Base-by-base conservation (phyloP, 345 rosid species). In the Aquilaria sinensis region DNA sequence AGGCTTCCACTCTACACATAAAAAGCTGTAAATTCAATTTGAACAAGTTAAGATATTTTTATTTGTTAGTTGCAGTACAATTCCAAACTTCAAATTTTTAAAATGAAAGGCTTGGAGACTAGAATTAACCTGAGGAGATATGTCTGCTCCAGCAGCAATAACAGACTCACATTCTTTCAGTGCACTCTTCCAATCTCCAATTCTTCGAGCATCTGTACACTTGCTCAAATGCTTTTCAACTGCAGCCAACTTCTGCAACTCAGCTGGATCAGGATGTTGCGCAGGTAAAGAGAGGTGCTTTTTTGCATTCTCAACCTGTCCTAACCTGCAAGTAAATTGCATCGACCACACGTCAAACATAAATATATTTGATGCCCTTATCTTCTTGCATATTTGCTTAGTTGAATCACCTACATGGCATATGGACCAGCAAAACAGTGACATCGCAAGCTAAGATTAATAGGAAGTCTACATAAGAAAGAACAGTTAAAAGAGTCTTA, bases 1-100 rank as follows among this genome's bases (percentile, higher is more conserved):
- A 79, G 57, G 97, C 99, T 83, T 95, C 99, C 49, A 75, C 96
- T 87, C 88, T 91, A 91, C 96, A 95, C 90, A 89, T 80, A 75
- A 71, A 73, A 79, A 95, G 87, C 99, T 95, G 96, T 70, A 81
- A 75, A 83, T 84, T 74, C 71, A 74, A 80, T 66, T 60, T 59
- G 63, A 65, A 74, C 62, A 72, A 66, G 69, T 66, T 72, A 69
- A 71, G 74, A 47, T 64, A 37, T 5, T 37, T 37, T 37, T 37
- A 37, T 37, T 3, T 37, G 43, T 3, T 37, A 37, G 43, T 9
- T 3, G 43, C 43, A 37, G 5, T 37, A 37, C 43, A 37, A 37
- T 37, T 37, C 43, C 43, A 37, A 37, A 37, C 43, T 37, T 9
- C 43, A 37, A 37, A 37, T 5, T 37, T 2, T 37, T 37, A 37